Evolutionary conservation across 352 stramenopile genomes (phyloP), one percentile per base, ranked within the genome.

Genomic region (Globisporangium echinulatum): DNA sequence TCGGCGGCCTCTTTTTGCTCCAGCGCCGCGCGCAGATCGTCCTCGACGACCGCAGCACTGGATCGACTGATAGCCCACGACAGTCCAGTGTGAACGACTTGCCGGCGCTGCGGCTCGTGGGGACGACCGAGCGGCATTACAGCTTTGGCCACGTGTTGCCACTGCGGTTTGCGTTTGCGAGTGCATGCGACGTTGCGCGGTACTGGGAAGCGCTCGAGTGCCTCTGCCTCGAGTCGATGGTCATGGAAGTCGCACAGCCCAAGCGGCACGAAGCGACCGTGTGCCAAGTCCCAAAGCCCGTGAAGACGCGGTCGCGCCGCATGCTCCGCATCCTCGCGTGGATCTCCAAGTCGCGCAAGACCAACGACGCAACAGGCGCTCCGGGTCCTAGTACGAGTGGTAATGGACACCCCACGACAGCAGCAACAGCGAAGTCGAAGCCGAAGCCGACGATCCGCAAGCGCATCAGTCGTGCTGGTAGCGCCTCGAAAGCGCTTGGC

Each of bases 201-300:
- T 94, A 87, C 59, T 94, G 85, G 85, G 82, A 92, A 58, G 74
- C 82, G 10, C 64, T 94, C 0, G 79, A 94, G 56, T 91, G 85
- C 46, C 61, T 92, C 0, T 92, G 81, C 52, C 65, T 92, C 4
- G 85, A 94, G 59, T 66, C 85, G 47, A 87, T 94, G 79, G 71
- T 85, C 15, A 90, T 89, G 77, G 82, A 92, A 62, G 77, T 92
- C 10, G 61, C 68, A 38, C 77, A 75, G 15, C 79, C 78, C 9
- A 66, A 66, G 13, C 72, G 61, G 36, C 86, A 89, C 49, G 80
- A 78, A 15, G 74, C 78, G 11, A 54, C 61, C 0, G 80, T 92
- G 10, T 78, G 78, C 56, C 67, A 78, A 55, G 72, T 90, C 13
- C 83, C 83, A 13, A 76, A 88, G 33, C 83, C 83, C 4, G 48